Percentiles rank a stretch among this genome's conserved stretches.
These are phyloP conservation scores for Crithidia sp. DNA, from an alignment of 208 protist species.

Conservation along the genomic window DNA sequence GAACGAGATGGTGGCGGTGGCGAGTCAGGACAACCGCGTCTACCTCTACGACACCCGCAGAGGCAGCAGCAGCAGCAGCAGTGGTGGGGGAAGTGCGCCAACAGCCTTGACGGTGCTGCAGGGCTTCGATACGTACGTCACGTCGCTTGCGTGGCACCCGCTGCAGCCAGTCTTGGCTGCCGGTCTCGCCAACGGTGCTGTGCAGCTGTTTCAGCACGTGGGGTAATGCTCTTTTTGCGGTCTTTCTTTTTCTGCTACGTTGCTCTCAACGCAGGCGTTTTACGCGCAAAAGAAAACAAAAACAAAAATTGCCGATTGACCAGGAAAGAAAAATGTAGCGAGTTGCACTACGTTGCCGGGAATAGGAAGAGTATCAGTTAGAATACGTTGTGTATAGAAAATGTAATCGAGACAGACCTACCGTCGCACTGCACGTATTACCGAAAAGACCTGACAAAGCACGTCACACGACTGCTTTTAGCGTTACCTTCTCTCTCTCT, in stretches of 20 bases:
- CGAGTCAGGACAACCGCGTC: slow-evolving; percentile 70
- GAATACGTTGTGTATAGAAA: no score
- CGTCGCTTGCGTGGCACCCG: slow-evolving; percentile 74
- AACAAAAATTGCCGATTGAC: not conserved
- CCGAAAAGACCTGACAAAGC: no score
- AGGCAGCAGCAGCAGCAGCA: slow-evolving; percentile 20
- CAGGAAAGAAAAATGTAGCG: no score
- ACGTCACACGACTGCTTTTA: no score
- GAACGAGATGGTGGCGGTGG: slow-evolving; percentile 63
- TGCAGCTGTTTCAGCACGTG: slow-evolving; percentile 16
- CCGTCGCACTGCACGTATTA: no score
- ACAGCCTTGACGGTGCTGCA: slow-evolving; percentile 46
- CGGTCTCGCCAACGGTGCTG: slow-evolving; percentile 40
- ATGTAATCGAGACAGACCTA: no score
- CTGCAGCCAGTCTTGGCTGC: slow-evolving; percentile 62
- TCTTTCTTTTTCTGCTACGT: not conserved
- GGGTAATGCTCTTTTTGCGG: not conserved
- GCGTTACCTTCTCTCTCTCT: no score
- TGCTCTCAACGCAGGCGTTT: not conserved
- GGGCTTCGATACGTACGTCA: slow-evolving; percentile 42
- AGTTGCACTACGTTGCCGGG: no score
- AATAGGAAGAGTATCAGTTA: no score
- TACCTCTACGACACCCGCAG: slow-evolving; percentile 76
- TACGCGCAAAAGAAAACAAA: not conserved
- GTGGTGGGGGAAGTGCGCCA: not conserved